Evolutionary conservation across 129 eudicot genomes (phyloP).

Genomic region (Rutidosis leptorrhynchoides): DNA sequence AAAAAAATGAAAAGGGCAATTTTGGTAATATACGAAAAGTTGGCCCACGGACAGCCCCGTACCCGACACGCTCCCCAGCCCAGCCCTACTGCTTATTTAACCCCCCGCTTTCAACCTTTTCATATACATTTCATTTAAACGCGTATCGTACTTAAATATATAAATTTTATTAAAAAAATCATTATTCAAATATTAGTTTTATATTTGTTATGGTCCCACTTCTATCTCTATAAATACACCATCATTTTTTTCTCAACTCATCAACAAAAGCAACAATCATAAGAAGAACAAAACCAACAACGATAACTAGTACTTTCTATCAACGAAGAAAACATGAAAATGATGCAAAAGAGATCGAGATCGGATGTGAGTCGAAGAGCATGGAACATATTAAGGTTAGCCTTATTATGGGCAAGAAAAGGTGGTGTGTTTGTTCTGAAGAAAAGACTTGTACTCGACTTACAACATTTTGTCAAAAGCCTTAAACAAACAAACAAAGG

Average conservation of each 20-base stretch:
- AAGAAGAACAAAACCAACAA: neutral
- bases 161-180: neutral
- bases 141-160: slow-evolving; percentile 17
- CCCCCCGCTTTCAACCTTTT: slow-evolving; percentile 13
- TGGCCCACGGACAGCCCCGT: slow-evolving; percentile 39
- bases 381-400: slow-evolving; percentile 58
- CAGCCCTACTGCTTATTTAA: slow-evolving; percentile 27
- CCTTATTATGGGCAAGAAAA: slow-evolving; percentile 71
- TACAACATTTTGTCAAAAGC: slow-evolving; percentile 44
- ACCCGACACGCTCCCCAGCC: slow-evolving; percentile 28
- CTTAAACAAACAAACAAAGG: slow-evolving; percentile 28
- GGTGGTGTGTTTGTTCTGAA: slow-evolving; percentile 46
- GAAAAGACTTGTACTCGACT: slow-evolving; percentile 35
- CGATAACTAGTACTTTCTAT: neutral
- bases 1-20: neutral
- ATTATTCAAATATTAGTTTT: neutral
- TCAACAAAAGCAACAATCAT: neutral
- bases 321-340: slow-evolving; percentile 28
- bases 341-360: slow-evolving; percentile 31
- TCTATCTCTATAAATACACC: slow-evolving; percentile 7
- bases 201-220: neutral
- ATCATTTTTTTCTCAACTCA: neutral
- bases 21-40: slow-evolving; percentile 6
- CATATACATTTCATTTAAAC: slow-evolving; percentile 8
- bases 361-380: slow-evolving; percentile 42